phyloP scores from a whole-genome alignment of 148 eudicot genomes.

The Spergularia bocconei region DNA sequence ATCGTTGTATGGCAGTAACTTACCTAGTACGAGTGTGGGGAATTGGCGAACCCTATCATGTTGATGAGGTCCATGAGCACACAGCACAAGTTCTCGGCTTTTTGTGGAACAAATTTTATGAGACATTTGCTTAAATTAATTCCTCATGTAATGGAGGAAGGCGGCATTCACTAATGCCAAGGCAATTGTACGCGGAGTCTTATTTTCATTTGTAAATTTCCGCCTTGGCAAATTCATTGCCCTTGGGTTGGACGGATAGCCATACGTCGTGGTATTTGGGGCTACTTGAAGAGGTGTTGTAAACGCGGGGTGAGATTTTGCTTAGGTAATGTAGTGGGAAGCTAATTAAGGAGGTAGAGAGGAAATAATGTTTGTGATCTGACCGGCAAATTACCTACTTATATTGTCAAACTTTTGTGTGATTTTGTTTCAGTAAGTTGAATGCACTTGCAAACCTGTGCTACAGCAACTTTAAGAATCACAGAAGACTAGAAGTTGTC shows the following conservation, averaged over 20 bases:
- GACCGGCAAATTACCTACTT: neutral
- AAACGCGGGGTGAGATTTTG: neutral
- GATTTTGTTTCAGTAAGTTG: slow-evolving; percentile 46
- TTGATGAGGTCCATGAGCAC: too few relatives aligned
- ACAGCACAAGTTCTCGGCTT: too few relatives aligned
- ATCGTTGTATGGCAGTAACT: too few relatives aligned
- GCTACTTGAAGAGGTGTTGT: neutral
- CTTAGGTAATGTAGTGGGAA: neutral
- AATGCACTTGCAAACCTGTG: slow-evolving; percentile 29
- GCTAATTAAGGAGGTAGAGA: neutral
- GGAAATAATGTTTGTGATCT: neutral
- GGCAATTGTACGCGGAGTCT: too few relatives aligned
- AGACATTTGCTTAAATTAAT: too few relatives aligned
- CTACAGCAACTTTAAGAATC: slow-evolving; percentile 38
- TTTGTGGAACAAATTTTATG: too few relatives aligned
- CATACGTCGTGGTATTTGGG: neutral
- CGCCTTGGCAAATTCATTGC: neutral
- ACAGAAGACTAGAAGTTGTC: slow-evolving; percentile 55
- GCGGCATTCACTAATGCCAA: too few relatives aligned
- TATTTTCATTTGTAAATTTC: too few relatives aligned
- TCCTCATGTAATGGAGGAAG: too few relatives aligned
- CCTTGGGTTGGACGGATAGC: neutral
- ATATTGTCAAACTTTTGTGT: slow-evolving; percentile 16
- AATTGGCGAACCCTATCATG: too few relatives aligned
- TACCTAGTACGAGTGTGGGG: too few relatives aligned